phyloP scores from a whole-genome alignment of 2,329 filamentous ascomycete genomes.

The Verticillium zaregamsianum region DNA sequence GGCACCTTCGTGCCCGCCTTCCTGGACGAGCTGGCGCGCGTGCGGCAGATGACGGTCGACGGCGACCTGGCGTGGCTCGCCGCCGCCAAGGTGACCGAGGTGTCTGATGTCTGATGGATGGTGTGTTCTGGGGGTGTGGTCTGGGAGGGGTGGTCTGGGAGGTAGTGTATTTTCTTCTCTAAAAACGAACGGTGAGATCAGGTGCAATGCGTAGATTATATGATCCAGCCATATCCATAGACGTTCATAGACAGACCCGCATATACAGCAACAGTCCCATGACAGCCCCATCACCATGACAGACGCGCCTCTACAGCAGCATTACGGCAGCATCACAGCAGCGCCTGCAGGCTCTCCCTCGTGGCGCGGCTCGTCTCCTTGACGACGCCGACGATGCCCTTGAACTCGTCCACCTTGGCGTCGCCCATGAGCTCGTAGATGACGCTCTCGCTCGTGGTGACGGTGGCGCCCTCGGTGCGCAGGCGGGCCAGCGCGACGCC shows the following conservation, averaged over 20 bases:
- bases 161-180: no score
- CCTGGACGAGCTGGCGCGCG: conserved; percentile 62
- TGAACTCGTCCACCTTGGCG: conserved; percentile 69
- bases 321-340: no score
- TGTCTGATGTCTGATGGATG: conserved; percentile 16
- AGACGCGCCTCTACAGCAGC: no score
- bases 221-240: no score
- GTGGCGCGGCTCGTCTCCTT: conserved; percentile 73
- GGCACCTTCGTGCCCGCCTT: conserved; percentile 85
- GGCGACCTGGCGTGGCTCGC: conserved; percentile 49
- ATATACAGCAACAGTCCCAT: background rate
- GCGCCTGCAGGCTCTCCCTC: conserved; percentile 59
- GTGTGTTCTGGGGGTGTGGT: no score
- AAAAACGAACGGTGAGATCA: no score
- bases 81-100: conserved; percentile 42
- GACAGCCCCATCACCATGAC: no score
- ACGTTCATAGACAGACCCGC: background rate
- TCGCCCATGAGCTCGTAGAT: conserved; percentile 89
- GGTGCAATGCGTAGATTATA: no score
- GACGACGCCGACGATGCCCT: conserved; percentile 67
- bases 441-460: conserved; percentile 86
- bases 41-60: conserved; percentile 43
- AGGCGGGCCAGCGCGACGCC: conserved; percentile 73
- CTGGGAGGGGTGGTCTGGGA: no score
- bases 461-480: conserved; percentile 67